Evolutionary conservation across 108 stramenopile species (phyloP).

Genomic region (Discostella stelligeroides): DNA sequence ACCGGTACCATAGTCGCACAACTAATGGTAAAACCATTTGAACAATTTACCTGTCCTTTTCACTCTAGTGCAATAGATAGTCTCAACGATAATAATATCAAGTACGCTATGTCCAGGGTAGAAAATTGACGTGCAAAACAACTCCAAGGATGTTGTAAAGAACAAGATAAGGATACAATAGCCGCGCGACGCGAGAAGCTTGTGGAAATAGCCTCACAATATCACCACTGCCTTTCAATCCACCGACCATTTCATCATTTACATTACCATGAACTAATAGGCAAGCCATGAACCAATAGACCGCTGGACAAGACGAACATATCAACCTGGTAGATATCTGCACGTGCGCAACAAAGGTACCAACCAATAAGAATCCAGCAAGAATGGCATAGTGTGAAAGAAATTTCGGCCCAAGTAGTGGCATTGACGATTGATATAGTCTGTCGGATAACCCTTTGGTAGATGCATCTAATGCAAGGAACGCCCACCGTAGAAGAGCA

Average conservation of each 20-base stretch:
- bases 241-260: constrained; percentile 2
- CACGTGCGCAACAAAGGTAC: constrained; percentile 76
- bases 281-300: constrained; percentile 70
- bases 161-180: constrained; percentile 55
- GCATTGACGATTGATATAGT: not conserved
- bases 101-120: constrained; percentile 53
- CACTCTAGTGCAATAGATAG: no score
- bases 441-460: constrained; percentile 5
- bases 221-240: not conserved
- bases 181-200: not conserved
- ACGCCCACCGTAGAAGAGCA: constrained; percentile 29
- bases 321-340: constrained; percentile 86
- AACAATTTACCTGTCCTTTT: not conserved
- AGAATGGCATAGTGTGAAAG: constrained; percentile 78
- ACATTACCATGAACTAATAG: not conserved
- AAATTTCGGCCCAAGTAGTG: constrained; percentile 39
- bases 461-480: constrained; percentile 36
- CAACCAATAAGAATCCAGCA: constrained; percentile 60
- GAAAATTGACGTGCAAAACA: constrained; percentile 78
- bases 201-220: not conserved
- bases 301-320: constrained; percentile 79
- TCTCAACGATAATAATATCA: not conserved
- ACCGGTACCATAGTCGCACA: no score
- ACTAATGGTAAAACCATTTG: not conserved
- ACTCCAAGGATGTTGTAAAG: constrained; percentile 69